Conservation (phyloP, 129 eudicot species). For the Helichrysum umbraculigerum region DNA sequence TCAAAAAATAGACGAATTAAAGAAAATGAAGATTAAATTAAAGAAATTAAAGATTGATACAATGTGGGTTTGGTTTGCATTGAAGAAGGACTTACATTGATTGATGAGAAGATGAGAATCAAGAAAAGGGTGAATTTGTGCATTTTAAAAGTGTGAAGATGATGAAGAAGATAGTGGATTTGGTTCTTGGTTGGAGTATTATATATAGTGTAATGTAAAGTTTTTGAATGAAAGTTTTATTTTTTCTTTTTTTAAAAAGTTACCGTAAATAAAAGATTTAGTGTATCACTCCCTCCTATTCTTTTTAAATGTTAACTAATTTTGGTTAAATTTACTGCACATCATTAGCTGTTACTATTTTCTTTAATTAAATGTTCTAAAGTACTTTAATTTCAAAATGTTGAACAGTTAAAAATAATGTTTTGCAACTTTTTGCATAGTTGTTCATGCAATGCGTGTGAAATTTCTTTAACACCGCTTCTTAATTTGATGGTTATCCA, state of each 20-base stretch:
- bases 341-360: background rate
- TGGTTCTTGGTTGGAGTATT: conserved; percentile 44
- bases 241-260: background rate
- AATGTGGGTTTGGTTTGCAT: conserved; percentile 20
- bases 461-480: background rate
- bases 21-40: background rate
- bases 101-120: conserved; percentile 29
- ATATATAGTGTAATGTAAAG: conserved; percentile 29
- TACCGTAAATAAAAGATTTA: conserved; percentile 8
- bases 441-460: conserved; percentile 1
- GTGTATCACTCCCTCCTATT: too few relatives aligned
- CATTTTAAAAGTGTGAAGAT: conserved; percentile 36
- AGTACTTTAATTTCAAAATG: background rate
- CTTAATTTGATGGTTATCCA: too few relatives aligned
- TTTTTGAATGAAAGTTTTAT: conserved; percentile 13
- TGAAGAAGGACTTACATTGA: conserved; percentile 41
- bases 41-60: background rate
- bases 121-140: conserved; percentile 41
- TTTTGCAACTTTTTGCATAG: background rate
- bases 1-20: background rate
- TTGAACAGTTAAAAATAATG: background rate
- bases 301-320: background rate
- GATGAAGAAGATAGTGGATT: conserved; percentile 38
- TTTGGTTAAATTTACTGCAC: background rate
- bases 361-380: background rate